phyloP scores from a whole-genome alignment of 2,329 filamentous ascomycete species.

The Talaromyces islandicus region DNA sequence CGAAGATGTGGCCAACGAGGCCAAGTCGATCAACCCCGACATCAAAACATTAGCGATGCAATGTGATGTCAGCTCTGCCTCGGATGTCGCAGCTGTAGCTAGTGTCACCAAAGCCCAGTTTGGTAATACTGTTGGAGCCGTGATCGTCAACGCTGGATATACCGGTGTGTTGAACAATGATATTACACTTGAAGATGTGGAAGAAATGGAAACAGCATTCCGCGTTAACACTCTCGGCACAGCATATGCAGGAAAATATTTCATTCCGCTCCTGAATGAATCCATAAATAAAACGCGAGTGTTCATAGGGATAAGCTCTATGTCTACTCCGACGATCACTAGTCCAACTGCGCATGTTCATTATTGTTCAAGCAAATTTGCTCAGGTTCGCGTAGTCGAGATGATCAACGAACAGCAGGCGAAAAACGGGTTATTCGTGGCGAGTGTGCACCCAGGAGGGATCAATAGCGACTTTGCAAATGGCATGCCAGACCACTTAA shows the following conservation, averaged over 20 bases:
- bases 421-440: conserved; percentile 20
- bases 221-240: conserved; percentile 32
- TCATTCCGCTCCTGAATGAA: conserved; percentile 25
- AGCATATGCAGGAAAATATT: conserved; percentile 30
- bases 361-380: conserved; percentile 31
- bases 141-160: conserved; percentile 22
- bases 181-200: conserved; percentile 25
- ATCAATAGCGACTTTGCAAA: conserved; percentile 30
- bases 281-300: conserved; percentile 17
- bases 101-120: conserved; percentile 12
- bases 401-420: conserved; percentile 32
- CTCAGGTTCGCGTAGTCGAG: conserved; percentile 33
- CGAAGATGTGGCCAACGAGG: conserved; percentile 19
- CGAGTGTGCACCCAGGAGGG: conserved; percentile 32
- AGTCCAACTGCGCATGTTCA: conserved; percentile 31
- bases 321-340: conserved; percentile 28
- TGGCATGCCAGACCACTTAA: conserved; percentile 19
- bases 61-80: conserved; percentile 25
- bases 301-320: conserved; percentile 27
- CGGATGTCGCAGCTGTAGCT: conserved; percentile 23
- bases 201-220: conserved; percentile 30
- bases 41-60: conserved; percentile 21
- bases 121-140: conserved; percentile 15
- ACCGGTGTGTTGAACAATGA: conserved; percentile 28
- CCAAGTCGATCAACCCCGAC: conserved; percentile 17